These are phyloP conservation scores for Pelargonium cotyledonis DNA, from an alignment of 441 rosid genomes.

Conservation along the genomic window DNA sequence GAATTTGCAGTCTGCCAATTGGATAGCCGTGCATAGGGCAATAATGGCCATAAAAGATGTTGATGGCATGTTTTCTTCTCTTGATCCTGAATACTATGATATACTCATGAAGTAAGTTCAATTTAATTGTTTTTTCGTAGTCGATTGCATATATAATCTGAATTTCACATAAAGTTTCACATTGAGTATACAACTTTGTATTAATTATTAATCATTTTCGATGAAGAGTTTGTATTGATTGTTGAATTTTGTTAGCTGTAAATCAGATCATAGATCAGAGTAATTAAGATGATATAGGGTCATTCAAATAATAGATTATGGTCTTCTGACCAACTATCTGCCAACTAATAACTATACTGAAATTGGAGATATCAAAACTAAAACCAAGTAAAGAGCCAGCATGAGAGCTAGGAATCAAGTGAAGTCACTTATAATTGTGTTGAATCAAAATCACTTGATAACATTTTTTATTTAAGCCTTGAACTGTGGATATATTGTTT, in stretches of 20 bases:
- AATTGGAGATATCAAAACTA: no score
- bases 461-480: no score
- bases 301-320: no score
- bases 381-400: no score
- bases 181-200: neutral
- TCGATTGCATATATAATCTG: slow-evolving; percentile 1
- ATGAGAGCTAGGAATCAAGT: no score
- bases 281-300: neutral
- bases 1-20: slow-evolving; percentile 66
- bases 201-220: no score
- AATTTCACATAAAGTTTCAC: neutral
- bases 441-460: no score
- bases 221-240: no score
- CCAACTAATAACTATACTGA: no score
- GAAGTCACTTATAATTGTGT: no score
- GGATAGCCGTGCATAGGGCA: slow-evolving; percentile 80
- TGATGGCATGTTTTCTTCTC: slow-evolving; percentile 65
- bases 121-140: slow-evolving; percentile 9
- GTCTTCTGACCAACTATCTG: neutral
- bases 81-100: slow-evolving; percentile 87
- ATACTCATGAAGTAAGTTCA: slow-evolving; percentile 79
- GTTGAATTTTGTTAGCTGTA: no score
- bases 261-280: neutral
- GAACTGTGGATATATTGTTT: no score
- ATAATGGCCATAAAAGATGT: slow-evolving; percentile 89